Percentiles rank a stretch among this genome's conserved stretches.
phyloP scores from a whole-genome alignment of 768 basidiomycete species.

The Cystobasidium tubakii region DNA sequence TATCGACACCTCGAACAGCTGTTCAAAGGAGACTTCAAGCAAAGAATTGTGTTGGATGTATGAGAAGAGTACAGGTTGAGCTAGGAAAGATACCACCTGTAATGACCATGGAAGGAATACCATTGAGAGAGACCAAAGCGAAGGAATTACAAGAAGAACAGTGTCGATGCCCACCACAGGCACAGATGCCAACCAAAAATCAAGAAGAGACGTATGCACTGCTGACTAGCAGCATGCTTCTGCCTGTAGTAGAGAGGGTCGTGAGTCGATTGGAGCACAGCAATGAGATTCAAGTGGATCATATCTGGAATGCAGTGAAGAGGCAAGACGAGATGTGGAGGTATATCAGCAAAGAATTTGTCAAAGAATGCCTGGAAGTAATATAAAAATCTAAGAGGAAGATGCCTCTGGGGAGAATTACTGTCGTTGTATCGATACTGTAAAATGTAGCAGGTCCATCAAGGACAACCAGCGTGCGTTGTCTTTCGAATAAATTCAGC shows the following conservation, averaged over 20 bases:
- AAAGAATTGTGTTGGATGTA: background rate
- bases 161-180: background rate
- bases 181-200: background rate
- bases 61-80: background rate
- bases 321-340: slow-evolving; percentile 7
- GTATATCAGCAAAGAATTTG: background rate
- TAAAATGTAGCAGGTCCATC: too few relatives aligned
- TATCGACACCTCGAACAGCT: background rate
- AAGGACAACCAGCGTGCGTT: too few relatives aligned
- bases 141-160: background rate
- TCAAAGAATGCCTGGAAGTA: background rate
- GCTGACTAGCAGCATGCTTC: background rate
- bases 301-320: background rate
- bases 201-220: background rate
- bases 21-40: background rate
- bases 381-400: background rate
- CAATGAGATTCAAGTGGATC: background rate
- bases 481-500: too few relatives aligned
- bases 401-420: background rate
- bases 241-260: background rate
- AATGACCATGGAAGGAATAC: slow-evolving; percentile 3
- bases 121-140: background rate
- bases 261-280: background rate
- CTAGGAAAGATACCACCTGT: background rate
- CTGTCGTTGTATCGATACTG: background rate